These are phyloP conservation scores for Alternaria sp. DNA, from an alignment of 2,329 filamentous ascomycete species.

Conservation along the genomic window DNA sequence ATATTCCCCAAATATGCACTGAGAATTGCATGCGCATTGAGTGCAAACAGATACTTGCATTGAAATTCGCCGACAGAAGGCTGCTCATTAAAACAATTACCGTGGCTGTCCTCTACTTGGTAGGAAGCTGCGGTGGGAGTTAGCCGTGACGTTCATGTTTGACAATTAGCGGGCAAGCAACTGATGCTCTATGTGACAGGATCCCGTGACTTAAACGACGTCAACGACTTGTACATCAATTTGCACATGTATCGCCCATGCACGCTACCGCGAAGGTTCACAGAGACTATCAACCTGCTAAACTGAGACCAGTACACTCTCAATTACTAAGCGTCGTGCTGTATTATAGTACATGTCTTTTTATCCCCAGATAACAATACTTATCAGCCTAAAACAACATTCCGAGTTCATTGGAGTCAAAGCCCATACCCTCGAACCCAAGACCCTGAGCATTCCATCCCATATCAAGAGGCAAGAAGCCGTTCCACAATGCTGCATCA, in stretches of 20 bases:
- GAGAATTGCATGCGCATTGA: not conserved
- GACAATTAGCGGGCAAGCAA: not conserved
- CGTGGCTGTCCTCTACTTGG: not conserved
- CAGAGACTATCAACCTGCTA: not conserved
- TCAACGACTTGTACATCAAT: not conserved
- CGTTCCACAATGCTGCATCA: slow-evolving; percentile 45
- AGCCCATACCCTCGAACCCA: slow-evolving; percentile 43
- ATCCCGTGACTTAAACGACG: not conserved
- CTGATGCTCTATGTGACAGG: not conserved
- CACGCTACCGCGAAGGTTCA: not conserved
- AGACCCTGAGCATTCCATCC: slow-evolving; percentile 45
- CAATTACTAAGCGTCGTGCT: not conserved
- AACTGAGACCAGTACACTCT: not conserved
- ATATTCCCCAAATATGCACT: not conserved
- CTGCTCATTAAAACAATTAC: not conserved
- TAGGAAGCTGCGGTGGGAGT: not conserved
- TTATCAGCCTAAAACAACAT: slow-evolving; percentile 33
- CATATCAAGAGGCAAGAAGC: slow-evolving; percentile 52
- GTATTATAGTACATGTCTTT: not conserved
- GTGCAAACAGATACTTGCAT: not conserved
- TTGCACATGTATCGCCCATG: not conserved
- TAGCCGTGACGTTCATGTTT: not conserved
- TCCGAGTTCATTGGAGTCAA: slow-evolving; percentile 38
- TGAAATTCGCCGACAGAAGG: not conserved
- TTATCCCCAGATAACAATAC: not conserved